A percentile compares a stretch with the other conserved stretches of the same genome.
phyloP scores from a whole-genome alignment of 1,139 yeast genomes.

The Sugiyamaella pinicola region DNA sequence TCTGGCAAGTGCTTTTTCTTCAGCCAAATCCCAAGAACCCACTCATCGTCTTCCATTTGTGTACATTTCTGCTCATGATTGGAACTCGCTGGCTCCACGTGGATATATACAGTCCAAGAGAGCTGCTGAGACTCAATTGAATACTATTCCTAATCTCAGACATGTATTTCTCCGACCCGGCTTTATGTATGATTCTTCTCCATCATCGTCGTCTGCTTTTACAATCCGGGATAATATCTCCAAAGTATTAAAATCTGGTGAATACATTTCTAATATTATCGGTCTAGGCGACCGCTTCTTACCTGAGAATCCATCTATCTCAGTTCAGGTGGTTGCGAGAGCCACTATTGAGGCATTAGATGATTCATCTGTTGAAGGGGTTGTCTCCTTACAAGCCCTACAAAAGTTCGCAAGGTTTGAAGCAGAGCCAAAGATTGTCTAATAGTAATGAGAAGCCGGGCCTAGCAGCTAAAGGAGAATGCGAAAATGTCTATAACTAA shows the following conservation, averaged over 20 bases:
- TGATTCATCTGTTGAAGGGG: conserved; percentile 55
- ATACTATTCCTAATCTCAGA: conserved; percentile 48
- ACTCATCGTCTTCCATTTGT: conserved; percentile 52
- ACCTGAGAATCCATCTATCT: conserved; percentile 45
- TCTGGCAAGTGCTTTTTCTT: conserved; percentile 58
- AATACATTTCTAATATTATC: conserved; percentile 30
- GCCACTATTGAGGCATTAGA: conserved; percentile 59
- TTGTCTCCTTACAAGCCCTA: conserved; percentile 54
- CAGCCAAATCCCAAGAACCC: background rate
- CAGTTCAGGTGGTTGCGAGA: conserved; percentile 69
- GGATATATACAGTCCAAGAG: conserved; percentile 77
- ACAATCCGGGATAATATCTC: conserved; percentile 24
- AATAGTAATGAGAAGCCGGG: background rate
- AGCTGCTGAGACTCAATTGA: conserved; percentile 67
- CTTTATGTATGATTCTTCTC: conserved; percentile 62
- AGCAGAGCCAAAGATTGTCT: conserved; percentile 7
- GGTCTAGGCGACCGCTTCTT: conserved; percentile 29
- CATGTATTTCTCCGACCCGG: conserved; percentile 75
- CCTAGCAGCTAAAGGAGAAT: background rate
- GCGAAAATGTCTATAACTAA: background rate
- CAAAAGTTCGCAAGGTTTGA: conserved; percentile 31
- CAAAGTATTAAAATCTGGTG: conserved; percentile 17
- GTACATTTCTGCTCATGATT: conserved; percentile 78
- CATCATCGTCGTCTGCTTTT: conserved; percentile 2
- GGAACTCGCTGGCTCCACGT: conserved; percentile 54